These are phyloP conservation scores for Licmophora abbreviata DNA, from an alignment of 108 stramenopile genomes.

Conservation along the genomic window DNA sequence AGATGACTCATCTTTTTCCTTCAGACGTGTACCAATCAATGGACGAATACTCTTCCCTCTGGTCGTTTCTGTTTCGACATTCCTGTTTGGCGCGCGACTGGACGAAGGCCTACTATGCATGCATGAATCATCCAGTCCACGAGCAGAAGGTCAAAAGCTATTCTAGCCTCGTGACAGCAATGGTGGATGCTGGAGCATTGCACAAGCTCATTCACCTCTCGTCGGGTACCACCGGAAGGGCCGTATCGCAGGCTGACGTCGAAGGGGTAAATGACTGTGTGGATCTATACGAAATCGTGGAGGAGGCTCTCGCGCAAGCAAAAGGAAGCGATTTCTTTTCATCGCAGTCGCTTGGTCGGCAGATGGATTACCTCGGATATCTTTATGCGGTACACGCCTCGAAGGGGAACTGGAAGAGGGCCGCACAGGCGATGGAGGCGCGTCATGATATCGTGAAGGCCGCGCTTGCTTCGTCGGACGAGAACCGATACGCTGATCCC, in stretches of 20 bases:
- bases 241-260: neutral
- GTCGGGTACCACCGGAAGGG: constrained; percentile 23
- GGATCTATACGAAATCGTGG: constrained; percentile 67
- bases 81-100: constrained; percentile 45
- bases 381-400: constrained; percentile 72
- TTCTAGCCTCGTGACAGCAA: constrained; percentile 51
- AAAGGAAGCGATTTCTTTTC: neutral
- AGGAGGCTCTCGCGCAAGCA: constrained; percentile 29
- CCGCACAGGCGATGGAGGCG: constrained; percentile 66
- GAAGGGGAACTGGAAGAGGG: constrained; percentile 66
- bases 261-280: constrained; percentile 10
- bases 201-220: constrained; percentile 47
- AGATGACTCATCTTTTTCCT: neutral
- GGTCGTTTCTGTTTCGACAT: constrained; percentile 51
- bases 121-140: constrained; percentile 37
- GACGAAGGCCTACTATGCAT: constrained; percentile 54
- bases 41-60: constrained; percentile 43
- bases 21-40: constrained; percentile 11
- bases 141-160: constrained; percentile 28
- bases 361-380: constrained; percentile 63
- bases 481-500: too few species aligned
- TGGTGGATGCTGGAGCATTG: constrained; percentile 68
- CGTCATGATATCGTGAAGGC: constrained; percentile 39
- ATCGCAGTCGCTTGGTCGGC: neutral
- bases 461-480: constrained; percentile 20